These are phyloP conservation scores for Fusarium protoensiforme DNA, from an alignment of 2,329 filamentous ascomycete species.

Conservation along the genomic window DNA sequence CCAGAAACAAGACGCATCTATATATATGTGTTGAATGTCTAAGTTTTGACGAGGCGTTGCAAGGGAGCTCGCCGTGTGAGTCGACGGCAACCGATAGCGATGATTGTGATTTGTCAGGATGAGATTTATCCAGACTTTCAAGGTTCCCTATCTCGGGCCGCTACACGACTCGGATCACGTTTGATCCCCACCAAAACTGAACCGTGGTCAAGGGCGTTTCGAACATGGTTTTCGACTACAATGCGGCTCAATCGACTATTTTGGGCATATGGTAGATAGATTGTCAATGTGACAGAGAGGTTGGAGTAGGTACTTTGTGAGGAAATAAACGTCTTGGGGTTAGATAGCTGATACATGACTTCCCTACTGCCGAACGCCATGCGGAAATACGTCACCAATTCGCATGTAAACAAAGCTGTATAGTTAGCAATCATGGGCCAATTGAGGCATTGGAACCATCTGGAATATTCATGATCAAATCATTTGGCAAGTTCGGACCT, in stretches of 20 bases:
- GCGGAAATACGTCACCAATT: not conserved
- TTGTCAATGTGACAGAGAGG: not conserved
- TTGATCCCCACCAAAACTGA: slow-evolving; percentile 28
- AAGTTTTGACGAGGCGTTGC: not conserved
- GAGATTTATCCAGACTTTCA: slow-evolving; percentile 16
- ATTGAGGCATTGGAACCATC: not conserved
- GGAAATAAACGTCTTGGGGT: not conserved
- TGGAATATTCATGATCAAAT: not conserved
- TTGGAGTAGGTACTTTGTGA: not conserved
- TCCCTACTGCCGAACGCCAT: not conserved
- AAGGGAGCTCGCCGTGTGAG: slow-evolving; percentile 32
- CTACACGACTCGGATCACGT: slow-evolving; percentile 28
- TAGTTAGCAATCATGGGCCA: not conserved
- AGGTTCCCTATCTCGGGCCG: slow-evolving; percentile 22
- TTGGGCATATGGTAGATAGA: not conserved
- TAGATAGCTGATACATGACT: not conserved
- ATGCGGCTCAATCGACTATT: not conserved
- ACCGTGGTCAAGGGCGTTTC: not conserved
- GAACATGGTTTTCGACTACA: not conserved
- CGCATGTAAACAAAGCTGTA: not conserved
- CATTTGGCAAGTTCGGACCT: slow-evolving; percentile 6
- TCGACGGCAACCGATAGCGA: slow-evolving; percentile 31
- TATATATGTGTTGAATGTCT: not conserved
- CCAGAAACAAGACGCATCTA: slow-evolving; percentile 37
- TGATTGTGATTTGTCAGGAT: slow-evolving; percentile 46